Base-by-base conservation (phyloP, 1,284 basidiomycete species). In the Puccinia polysora region DNA sequence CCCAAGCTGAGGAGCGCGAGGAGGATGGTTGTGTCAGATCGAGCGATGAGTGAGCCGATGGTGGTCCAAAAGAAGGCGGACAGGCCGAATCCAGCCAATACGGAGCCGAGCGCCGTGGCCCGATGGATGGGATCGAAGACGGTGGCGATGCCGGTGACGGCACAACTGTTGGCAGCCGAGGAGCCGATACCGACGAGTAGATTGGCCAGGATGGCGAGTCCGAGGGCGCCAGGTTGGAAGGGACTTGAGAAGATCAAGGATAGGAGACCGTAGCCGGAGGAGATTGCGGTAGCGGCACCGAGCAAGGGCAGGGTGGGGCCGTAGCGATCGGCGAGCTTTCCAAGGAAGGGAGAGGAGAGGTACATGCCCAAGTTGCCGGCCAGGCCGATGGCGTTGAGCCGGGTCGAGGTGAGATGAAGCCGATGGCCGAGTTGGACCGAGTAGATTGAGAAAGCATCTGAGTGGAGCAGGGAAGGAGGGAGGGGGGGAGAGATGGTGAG, bases 361-460 rank as follows among this genome's bases (percentile, higher is more conserved):
- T 70, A 70, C 68, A 70, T 70, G n/a, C 68, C 68, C 45, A 60
- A 7, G 36, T 70, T 70, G 5, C 56, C 68, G 2, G 58, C 38
- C 12, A 70, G 12, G 3, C 68, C 68, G 14, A 70, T 62, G 12
- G 47, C 58, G 28, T 70, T 70, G 12, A 70, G 30, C 14, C 30
- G 10, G n/a, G 58, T 70, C 4, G 68, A 47, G 14, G 68, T 52
- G 20, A 70, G 49, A 28, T 70, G 25, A 18, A 70, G 68, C 34
- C n/a, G 50, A 6, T 70, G 55, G 20, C 55, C 68, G 14, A 70
- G 56, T 45, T 70, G 68, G 10, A 58, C 40, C 10, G 56, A 52
- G 20, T 70, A 70, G 23, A 56, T 56, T 25, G 68, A 70, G 28
- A 70, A 70, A 8, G 68, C 68, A 70, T 70, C 68, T 70, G 36